These are phyloP conservation scores for Nelumbo lutea DNA, from an alignment of 164 flowering plant genomes.

Conservation along the genomic window DNA sequence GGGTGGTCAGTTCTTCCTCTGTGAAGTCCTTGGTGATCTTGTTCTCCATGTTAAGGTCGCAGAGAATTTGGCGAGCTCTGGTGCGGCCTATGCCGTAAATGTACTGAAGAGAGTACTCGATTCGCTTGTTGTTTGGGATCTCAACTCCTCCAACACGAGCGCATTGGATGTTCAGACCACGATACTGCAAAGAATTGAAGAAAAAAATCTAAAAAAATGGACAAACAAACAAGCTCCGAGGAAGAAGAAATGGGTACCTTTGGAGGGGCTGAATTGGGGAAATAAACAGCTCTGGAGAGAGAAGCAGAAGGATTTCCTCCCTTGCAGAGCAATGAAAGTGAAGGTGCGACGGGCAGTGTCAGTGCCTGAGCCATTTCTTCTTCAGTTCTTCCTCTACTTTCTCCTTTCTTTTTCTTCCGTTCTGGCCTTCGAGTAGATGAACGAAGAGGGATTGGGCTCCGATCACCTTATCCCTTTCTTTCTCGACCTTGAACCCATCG, in stretches of 20 bases:
- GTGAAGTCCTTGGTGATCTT: conserved; percentile 77
- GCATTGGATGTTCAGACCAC: conserved; percentile 52
- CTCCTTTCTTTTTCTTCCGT: too few species aligned
- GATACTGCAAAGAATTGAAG: conserved; percentile 27
- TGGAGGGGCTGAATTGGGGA: conserved; percentile 29
- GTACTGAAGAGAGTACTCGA: conserved; percentile 85
- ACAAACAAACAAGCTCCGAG: background rate
- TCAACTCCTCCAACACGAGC: conserved; percentile 98
- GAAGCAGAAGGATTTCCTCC: conserved; percentile 17
- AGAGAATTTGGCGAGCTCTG: conserved; percentile 55
- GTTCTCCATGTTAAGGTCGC: conserved; percentile 63
- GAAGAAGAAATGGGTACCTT: conserved; percentile 36
- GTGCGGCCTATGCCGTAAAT: conserved; percentile 88
- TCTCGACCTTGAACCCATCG: too few species aligned
- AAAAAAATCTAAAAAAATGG: background rate
- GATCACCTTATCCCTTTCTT: too few species aligned
- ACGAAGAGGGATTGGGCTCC: too few species aligned
- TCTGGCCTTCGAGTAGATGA: too few species aligned
- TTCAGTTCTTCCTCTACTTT: too few species aligned
- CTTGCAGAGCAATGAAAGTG: conserved; percentile 49
- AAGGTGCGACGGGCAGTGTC: conserved; percentile 59
- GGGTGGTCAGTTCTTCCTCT: conserved; percentile 66
- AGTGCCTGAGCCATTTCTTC: conserved; percentile 52
- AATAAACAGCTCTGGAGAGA: conserved; percentile 25
- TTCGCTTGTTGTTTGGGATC: conserved; percentile 83